phyloP scores from a whole-genome alignment of 192 early-diverging fungal species.

The Geranomyces variabilis region DNA sequence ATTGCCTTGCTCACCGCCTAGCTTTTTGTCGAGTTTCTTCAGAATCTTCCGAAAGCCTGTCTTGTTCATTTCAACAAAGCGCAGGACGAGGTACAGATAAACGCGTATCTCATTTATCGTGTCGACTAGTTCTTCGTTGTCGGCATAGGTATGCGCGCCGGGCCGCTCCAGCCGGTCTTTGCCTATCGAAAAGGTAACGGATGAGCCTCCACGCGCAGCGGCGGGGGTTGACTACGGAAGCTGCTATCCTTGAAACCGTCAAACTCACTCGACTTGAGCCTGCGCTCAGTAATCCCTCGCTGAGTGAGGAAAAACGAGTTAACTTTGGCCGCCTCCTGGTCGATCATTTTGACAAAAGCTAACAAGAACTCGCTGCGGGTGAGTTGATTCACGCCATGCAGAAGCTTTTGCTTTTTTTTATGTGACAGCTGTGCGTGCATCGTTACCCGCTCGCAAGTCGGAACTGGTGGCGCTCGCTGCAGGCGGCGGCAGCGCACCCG shows the following conservation, averaged over 20 bases:
- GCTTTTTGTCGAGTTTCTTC: slow-evolving; percentile 36
- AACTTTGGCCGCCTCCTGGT: slow-evolving; percentile 24
- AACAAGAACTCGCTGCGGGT: background rate
- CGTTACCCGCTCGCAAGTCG: slow-evolving; percentile 12
- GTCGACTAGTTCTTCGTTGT: slow-evolving; percentile 25
- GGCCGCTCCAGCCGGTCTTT: slow-evolving; percentile 9
- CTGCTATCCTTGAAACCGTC: background rate
- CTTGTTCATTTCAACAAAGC: slow-evolving; percentile 33
- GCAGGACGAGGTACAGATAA: slow-evolving; percentile 27
- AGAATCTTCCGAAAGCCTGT: slow-evolving; percentile 35
- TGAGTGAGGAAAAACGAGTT: slow-evolving; percentile 30
- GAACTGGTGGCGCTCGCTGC: background rate
- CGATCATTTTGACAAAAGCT: slow-evolving; percentile 25
- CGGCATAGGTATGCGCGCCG: background rate
- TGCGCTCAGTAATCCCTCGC: slow-evolving; percentile 4
- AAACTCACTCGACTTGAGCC: slow-evolving; percentile 15
- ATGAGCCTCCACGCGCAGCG: background rate
- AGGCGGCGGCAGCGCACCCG: background rate
- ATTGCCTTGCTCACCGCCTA: background rate
- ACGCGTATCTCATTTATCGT: slow-evolving; percentile 30
- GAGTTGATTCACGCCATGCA: background rate
- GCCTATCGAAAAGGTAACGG: slow-evolving; percentile 19
- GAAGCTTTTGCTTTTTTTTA: background rate
- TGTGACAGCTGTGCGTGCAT: background rate
- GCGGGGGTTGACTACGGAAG: no score